Base-by-base conservation (phyloP, 1,284 basidiomycete genomes). In the Veloboletus limbatus region DNA sequence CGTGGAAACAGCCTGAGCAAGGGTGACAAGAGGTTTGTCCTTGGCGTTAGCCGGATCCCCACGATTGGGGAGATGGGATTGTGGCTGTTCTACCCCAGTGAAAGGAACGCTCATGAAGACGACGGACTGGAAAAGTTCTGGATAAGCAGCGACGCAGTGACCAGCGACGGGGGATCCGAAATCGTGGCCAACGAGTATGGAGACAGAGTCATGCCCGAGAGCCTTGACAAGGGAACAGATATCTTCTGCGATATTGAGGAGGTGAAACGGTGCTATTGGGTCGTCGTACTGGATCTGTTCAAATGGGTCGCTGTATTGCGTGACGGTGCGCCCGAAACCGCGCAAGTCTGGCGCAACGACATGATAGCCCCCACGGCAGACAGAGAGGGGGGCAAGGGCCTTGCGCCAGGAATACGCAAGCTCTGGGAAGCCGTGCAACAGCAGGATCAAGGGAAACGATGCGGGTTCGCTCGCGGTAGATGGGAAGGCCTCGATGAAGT, bases 341-440 rank as follows among this genome's bases (percentile, higher is more conserved):
- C 79, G 66, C 35, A 75, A 66, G 50, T 81, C 78, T 11, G 75
- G 78, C 2, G 75, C 77, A 24, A 81, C 70, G 51, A 78, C 73
- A 33, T 72, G 69, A 56, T 73, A 79, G 4, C 78, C 79, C 11
- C 38, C 33, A 39, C 28, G 51, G 6, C 69, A 68, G 11, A 64
- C 51, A 0, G 76, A 61, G 25, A 83, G 69, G 1, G 79, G 79
- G 1, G 63, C 51, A 28, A 85, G 69, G 25, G 82, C 48, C 48
- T 78, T 77, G 17, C 81, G 71, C 81, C 80, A 83, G 8, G 81
- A 83, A 55, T 77, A 80, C 2, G 78, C 74, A 9, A 84, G 69
- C 55, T 82, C 82, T 10, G 82, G 81, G 57, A 84, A 84, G 30
- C 82, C 82, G 51, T 84, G 81, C 1, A 84, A 62, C 24, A 82